Evolutionary conservation across 139 green algal genomes (phyloP).

Genomic region (Chlorella sp.): DNA sequence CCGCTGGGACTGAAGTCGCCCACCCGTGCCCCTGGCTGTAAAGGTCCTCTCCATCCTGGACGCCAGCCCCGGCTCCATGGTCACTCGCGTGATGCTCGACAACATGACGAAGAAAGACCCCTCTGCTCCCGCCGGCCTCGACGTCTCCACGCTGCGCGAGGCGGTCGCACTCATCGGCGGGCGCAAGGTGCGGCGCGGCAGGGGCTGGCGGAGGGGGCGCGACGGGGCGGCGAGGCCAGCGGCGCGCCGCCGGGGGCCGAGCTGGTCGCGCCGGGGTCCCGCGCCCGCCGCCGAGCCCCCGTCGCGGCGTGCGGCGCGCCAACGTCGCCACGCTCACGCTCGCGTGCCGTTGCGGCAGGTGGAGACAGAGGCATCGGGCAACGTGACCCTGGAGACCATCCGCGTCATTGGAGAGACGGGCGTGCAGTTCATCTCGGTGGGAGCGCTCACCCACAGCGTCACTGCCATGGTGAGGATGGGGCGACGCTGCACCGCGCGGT

Average conservation of each 20-base stretch:
- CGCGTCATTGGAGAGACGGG: slow-evolving; percentile 84
- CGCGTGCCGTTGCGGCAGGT: too few species aligned
- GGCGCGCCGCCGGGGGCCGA: too few species aligned
- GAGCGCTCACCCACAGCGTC: slow-evolving; percentile 94
- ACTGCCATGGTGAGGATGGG: too few species aligned
- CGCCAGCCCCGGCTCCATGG: slow-evolving; percentile 6
- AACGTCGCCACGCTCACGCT: too few species aligned
- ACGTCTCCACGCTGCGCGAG: slow-evolving; percentile 79
- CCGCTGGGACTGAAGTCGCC: background rate
- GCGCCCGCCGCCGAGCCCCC: too few species aligned
- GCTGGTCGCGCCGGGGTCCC: too few species aligned
- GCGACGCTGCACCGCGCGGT: too few species aligned
- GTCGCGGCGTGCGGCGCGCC: too few species aligned
- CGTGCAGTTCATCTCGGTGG: slow-evolving; percentile 90
- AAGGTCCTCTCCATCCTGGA: slow-evolving; percentile 52
- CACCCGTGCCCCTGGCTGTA: background rate
- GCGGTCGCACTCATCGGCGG: slow-evolving; percentile 54
- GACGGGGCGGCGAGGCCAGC: too few species aligned
- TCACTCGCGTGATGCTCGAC: slow-evolving; percentile 95
- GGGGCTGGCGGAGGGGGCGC: too few species aligned
- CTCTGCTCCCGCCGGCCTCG: slow-evolving; percentile 60
- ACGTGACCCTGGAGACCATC: slow-evolving; percentile 90
- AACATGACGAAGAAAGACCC: slow-evolving; percentile 88
- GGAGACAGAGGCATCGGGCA: slow-evolving; percentile 95
- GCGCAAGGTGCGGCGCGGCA: too few species aligned